Evolutionary conservation across 139 green algal species (phyloP), one percentile per base, ranked within the genome.

Genomic region (Zygnema circumcarinatum): DNA sequence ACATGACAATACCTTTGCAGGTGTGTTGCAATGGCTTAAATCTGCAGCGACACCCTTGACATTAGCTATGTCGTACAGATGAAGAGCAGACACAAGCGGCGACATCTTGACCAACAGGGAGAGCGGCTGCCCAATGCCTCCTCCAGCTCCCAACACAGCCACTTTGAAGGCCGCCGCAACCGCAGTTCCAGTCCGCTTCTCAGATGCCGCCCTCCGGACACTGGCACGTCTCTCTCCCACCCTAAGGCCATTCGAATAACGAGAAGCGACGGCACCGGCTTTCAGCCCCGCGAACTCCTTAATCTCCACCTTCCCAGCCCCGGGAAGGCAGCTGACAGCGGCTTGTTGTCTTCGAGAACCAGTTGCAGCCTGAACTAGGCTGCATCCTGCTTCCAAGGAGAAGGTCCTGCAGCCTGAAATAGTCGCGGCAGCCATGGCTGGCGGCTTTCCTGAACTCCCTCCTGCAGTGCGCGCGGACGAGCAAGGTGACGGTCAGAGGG

Each of bases 81-180:
- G 56, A 3, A 92, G 87, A 36, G 90, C 38, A 25, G 74, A 83
- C 22, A 92, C 79, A 40, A 78, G 32, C 31, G 88, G 79, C 22
- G 47, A 87, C 93, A 96, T 94, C 91, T 98, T 98, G 0, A 99
- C 86, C 72, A 99, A 93, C 86, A 99, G 89, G 0, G 93, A 94
- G 67, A 99, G 92, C 1, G 97, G 96, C 93, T 99, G 97, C 11
- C 97, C 97, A 81, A 99, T 99, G 79, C 97, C 97, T 38, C 97
- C 97, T 3, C 94, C 95, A 31, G 97, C 97, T 20, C 97, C 97
- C 54, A 99, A 91, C 35, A 99, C 91, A 0, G 96, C 96, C 1
- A 99, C 96, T 86, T 98, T 91, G 79, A n/a, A 78, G 36, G 69
- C 69, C 7, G 69, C 69, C 35, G 16, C 69, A 39, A 39, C 36